A percentile compares a stretch with the other conserved stretches of the same genome.
Conservation (phyloP, 306 rosid genomes). For the Crataegus laevigata region DNA sequence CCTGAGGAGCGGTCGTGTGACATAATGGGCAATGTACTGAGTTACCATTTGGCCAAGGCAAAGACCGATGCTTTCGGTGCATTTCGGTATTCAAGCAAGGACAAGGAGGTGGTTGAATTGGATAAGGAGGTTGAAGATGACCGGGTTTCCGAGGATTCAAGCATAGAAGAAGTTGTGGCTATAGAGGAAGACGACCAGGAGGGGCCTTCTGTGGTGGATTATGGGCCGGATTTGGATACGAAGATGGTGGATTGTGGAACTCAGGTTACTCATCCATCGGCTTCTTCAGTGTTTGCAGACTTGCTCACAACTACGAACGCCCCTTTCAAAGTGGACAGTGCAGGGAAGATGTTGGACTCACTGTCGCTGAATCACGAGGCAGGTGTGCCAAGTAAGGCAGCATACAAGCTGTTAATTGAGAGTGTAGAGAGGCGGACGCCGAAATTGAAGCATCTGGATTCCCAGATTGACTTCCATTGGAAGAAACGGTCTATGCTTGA, state of each 20-base stretch:
- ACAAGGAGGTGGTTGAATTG: constrained; percentile 45
- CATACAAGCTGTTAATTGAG: constrained; percentile 64
- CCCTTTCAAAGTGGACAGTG: constrained; percentile 33
- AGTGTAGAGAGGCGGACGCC: constrained; percentile 17
- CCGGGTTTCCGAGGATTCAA: constrained; percentile 43
- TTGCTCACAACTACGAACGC: constrained; percentile 20
- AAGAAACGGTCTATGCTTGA: constrained; percentile 24
- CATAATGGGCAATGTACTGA: constrained; percentile 33
- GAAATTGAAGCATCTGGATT: constrained; percentile 27
- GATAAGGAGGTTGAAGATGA: constrained; percentile 32
- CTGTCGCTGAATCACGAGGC: constrained; percentile 23
- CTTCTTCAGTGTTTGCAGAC: constrained; percentile 39
- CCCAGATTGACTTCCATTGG: constrained; percentile 50
- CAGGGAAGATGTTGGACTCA: constrained; percentile 28
- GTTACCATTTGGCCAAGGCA: constrained; percentile 5
- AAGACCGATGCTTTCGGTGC: constrained; percentile 33
- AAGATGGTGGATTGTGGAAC: constrained; percentile 18
- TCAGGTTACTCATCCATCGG: constrained; percentile 22
- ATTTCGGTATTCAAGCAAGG: constrained; percentile 3
- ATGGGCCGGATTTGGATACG: constrained; percentile 25
- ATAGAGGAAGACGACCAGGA: constrained; percentile 32
- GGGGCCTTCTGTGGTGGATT: constrained; percentile 25
- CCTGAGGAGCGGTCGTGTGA: background rate
- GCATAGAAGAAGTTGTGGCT: constrained; percentile 38
- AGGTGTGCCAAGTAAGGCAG: constrained; percentile 23